These are phyloP conservation scores for Pyrrhoderma noxium DNA, from an alignment of 1,284 basidiomycete species.

Conservation along the genomic window DNA sequence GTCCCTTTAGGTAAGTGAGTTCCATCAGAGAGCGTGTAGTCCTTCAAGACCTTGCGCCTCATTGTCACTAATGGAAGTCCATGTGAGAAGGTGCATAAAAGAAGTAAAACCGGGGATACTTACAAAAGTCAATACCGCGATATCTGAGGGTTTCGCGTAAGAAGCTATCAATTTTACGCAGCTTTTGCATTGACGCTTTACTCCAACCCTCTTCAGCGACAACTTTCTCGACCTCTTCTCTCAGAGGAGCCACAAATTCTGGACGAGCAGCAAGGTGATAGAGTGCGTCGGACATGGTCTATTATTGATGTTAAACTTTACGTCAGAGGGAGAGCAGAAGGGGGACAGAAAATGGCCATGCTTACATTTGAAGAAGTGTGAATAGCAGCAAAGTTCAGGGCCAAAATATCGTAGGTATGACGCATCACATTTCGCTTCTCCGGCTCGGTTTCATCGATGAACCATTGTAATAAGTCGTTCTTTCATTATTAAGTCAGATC, in stretches of 20 bases:
- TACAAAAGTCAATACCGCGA: constrained; percentile 22
- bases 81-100: not conserved
- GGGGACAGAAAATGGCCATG: constrained; percentile 8
- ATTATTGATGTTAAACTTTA: not conserved
- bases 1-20: constrained; percentile 33
- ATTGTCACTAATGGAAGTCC: constrained; percentile 25
- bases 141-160: constrained; percentile 35
- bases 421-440: constrained; percentile 26
- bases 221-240: constrained; percentile 36
- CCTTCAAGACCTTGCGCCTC: constrained; percentile 28
- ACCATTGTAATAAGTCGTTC: constrained; percentile 39
- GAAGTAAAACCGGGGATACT: not conserved
- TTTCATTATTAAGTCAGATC: constrained; percentile 14
- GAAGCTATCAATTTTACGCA: constrained; percentile 43
- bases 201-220: constrained; percentile 38
- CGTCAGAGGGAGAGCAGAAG: not conserved
- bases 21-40: constrained; percentile 38
- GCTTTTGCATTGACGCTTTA: constrained; percentile 32
- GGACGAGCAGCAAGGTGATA: constrained; percentile 33
- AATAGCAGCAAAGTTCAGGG: constrained; percentile 35
- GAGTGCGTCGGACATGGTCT: constrained; percentile 32
- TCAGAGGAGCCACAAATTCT: constrained; percentile 32
- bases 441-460: constrained; percentile 34
- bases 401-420: constrained; percentile 29
- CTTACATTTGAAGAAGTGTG: constrained; percentile 32